A percentile compares a stretch with the other conserved stretches of the same genome.
phyloP scores from a whole-genome alignment of 2,329 filamentous ascomycete genomes.

The Fusarium agapanthi region DNA sequence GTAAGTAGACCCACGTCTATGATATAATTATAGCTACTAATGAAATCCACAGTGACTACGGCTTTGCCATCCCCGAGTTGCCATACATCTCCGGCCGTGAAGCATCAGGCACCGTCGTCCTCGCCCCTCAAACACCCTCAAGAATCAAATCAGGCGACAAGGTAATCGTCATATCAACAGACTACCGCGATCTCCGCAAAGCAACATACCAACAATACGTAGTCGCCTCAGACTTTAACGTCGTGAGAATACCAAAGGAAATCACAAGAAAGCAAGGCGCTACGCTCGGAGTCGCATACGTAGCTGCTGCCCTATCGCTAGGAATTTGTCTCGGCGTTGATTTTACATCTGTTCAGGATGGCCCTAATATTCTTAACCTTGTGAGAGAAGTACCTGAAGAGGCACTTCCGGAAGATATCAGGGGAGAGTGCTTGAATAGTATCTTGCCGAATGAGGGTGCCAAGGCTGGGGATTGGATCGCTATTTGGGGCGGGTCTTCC shows the following conservation, averaged over 20 bases:
- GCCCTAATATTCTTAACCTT: slow-evolving; percentile 67
- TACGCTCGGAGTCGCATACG: slow-evolving; percentile 75
- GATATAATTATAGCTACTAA: neutral
- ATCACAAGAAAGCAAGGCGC: slow-evolving; percentile 65
- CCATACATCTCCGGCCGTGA: slow-evolving; percentile 77
- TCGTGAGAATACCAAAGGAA: slow-evolving; percentile 65
- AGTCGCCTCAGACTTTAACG: slow-evolving; percentile 71
- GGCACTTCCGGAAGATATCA: slow-evolving; percentile 67
- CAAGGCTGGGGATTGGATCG: slow-evolving; percentile 71
- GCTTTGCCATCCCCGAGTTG: slow-evolving; percentile 73
- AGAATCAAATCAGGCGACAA: slow-evolving; percentile 66
- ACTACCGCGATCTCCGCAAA: slow-evolving; percentile 77
- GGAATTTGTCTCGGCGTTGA: slow-evolving; percentile 76
- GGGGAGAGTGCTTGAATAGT: slow-evolving; percentile 67
- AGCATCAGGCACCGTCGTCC: slow-evolving; percentile 70
- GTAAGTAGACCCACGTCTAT: slow-evolving; percentile 31
- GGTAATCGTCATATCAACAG: slow-evolving; percentile 74
- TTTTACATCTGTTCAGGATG: slow-evolving; percentile 60
- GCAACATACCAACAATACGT: slow-evolving; percentile 77
- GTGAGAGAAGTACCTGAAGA: slow-evolving; percentile 57
- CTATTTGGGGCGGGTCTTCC: slow-evolving; percentile 79
- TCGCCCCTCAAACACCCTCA: slow-evolving; percentile 47
- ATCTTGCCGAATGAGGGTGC: slow-evolving; percentile 63
- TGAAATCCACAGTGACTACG: slow-evolving; percentile 66
- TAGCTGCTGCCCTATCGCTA: slow-evolving; percentile 72